Base-by-base conservation (phyloP, 1,139 yeast species). In the Hyphopichia wangnamkhiaoensis region DNA sequence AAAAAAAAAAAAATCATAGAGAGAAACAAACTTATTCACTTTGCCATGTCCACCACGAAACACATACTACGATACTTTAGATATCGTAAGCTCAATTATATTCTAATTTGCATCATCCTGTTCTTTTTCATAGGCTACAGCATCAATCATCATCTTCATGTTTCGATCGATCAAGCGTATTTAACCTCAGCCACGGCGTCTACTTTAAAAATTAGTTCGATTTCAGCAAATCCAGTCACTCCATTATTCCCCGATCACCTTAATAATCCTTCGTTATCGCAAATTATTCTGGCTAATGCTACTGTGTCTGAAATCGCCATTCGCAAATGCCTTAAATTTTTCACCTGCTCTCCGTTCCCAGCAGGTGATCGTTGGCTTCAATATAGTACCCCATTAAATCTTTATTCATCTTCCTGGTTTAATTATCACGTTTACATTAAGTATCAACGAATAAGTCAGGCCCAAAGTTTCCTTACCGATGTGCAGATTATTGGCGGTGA, bases 361-460 rank as follows among this genome's bases (percentile, higher is more conserved):
- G 19, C 18, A 8, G 23, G 16, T 17, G 23, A 21, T 5, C 7
- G 26, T 18, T 28, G 37, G 33, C 20, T 14, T 13, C 31, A 19
- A 10, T 35, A 35, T 25, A 12, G 14, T 3, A 25, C 34, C n/a
- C 38, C 38, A 8, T 25, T 35, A 10, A 31, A 35, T 26, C 19
- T 35, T n/a, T 35, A 30, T 18, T 12, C 32, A 3, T 9, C 31
- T n/a, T 15, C 44, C 29, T n/a, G 34, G 37, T 42, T 38, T 25
- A 45, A 50, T 36, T 48, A 52, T 40, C 52, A 48, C 41, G 27
- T 55, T 12, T 38, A 45, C 24, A 35, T 48, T 13, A 46, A 47
- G 32, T 39, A 44, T 17, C 44, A 39, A 13, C 42, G 43, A 5
- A 21, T 45, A 9, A 42, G 40, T 8, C 40, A 38, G 14, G 43